Evolutionary conservation across 2,329 filamentous ascomycete species (phyloP), one percentile per base, ranked within the genome.

Genomic region (Anthostomella pinea): DNA sequence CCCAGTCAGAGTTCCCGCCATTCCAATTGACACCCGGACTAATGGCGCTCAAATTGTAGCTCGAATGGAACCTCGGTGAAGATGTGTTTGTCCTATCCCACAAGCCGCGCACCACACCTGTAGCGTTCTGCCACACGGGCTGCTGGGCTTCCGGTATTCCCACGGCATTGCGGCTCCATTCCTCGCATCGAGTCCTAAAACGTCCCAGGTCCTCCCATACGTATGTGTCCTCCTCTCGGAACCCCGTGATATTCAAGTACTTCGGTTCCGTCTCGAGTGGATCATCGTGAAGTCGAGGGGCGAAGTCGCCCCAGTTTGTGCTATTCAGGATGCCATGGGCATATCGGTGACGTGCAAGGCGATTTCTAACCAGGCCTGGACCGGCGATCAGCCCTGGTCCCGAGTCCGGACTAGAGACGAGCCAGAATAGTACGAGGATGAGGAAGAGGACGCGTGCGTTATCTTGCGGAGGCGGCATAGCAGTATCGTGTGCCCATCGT

Each of bases 161-260:
- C 17, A 69, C 57, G 25, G 72, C 74, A 52, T 75, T 70, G 34
- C 65, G 69, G 46, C 73, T 81, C 58, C 75, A 82, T 49, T 81
- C 70, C 37, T 76, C 68, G 36, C 81, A 85, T 46, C 77, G 75
- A 41, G 81, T 66, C 56, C 78, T 80, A 40, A 90, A 87, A 1
- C 69, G 64, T 0, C 69, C 68, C 15, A 96, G 67, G 39, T 88
- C 72, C 21, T 82, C 75, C 90, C 90, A 96, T 2, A 79, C 83
- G 60, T 86, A 87, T 4, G 76, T 79, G 63, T 95, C 85, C 14
- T 80, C 74, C 30, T 79, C 67, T 31, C 85, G 77, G 43, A 94
- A 81, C 1, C 91, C 91, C 3, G 86, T 86, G 33, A 95, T 67
- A 51, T 88, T 87, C 41, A 89, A 64, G 44, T 73, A 81, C 16